phyloP scores from a whole-genome alignment of 2,329 filamentous ascomycete genomes.

The Colletotrichum theobromicola region DNA sequence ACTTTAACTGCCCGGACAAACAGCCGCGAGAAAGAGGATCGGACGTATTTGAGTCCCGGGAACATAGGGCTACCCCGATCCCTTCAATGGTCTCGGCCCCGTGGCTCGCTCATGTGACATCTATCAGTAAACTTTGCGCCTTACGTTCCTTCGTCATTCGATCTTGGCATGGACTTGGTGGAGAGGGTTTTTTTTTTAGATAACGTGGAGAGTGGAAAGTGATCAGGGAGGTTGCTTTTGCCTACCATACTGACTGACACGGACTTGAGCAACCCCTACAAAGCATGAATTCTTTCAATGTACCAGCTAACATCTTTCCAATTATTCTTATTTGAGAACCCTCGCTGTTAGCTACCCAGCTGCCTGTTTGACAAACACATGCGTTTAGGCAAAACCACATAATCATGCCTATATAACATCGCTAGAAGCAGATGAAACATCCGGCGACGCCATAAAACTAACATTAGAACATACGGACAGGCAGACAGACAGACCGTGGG shows the following conservation, averaged over 20 bases:
- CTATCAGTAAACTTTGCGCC: background rate
- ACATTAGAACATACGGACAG: background rate
- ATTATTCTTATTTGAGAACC: background rate
- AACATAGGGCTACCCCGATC: background rate
- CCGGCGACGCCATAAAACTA: background rate
- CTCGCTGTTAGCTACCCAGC: background rate
- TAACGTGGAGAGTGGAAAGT: background rate
- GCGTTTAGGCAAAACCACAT: background rate
- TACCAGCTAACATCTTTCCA: background rate
- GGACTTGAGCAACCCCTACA: background rate
- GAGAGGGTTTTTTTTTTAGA: background rate
- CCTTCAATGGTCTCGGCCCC: background rate
- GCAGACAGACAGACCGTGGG: background rate
- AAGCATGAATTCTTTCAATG: background rate
- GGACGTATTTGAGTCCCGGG: background rate
- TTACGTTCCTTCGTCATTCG: background rate
- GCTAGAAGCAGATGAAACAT: background rate
- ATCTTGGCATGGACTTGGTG: background rate
- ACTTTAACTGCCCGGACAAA: no score
- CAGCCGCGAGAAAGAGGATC: background rate
- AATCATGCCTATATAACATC: background rate
- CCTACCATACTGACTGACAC: background rate
- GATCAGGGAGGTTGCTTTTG: background rate
- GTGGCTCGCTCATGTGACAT: background rate
- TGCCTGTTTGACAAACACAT: background rate